Evolutionary conservation across 1,284 basidiomycete genomes (phyloP), one percentile per base, ranked within the genome.

Genomic region (Taiwanofungus camphoratus): DNA sequence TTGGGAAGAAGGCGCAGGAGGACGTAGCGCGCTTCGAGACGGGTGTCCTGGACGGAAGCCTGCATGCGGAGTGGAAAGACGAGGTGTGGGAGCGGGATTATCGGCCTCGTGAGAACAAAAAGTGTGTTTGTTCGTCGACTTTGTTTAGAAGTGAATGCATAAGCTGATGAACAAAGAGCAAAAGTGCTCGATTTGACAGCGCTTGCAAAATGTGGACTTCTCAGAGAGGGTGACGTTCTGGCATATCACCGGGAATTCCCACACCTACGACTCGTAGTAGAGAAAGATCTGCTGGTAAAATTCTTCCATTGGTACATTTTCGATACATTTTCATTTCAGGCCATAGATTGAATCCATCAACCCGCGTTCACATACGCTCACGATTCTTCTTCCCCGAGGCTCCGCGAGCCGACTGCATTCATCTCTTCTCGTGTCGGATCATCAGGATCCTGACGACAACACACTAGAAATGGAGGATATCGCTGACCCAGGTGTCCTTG

Each of bases 61-160:
- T 76, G 37, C 68, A 75, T 36, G 76, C 71, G 8, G 65, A 74
- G 18, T 80, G 76, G 76, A 81, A 81, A 53, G 78, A 81, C 54
- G 74, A 79, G 35, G 68, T 66, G 18, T 81, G 78, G 78, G 69
- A 71, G 44, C 59, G 56, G 16, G 68, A 73, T 6, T 70, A 74
- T 50, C 35, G 36, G 34, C 30, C 36, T 15, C 22, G 19, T 7
- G 12, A 26, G 24, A 29, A 59, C 59, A 47, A 19, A 58, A 52
- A 41, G 26, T 42, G 16, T 13, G 30, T 20, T n/a, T 9, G 22
- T 20, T 33, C 30, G 16, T 16, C 16, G 29, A 16, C 31, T 13
- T 16, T 30, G 12, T 22, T 29, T 38, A 20, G 31, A 34, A 36
- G 9, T 35, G 70, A 67, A 6, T 15, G n/a, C 22, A 5, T 20